Base-by-base conservation (phyloP, 305 asterid genomes). In the Rubia balearica region DNA sequence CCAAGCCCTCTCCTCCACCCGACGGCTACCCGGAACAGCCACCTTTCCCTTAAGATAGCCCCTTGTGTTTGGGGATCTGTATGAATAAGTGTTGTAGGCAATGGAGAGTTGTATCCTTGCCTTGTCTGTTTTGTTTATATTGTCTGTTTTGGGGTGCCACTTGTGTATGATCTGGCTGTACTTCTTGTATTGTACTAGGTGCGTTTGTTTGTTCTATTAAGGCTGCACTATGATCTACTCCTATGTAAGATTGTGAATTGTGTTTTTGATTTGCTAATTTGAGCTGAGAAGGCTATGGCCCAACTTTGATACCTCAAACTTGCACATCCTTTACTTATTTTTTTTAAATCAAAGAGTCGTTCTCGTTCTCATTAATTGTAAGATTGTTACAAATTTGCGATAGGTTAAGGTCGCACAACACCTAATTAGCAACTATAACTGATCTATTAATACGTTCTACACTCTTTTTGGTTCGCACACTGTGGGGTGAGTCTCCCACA, bases 1-100 rank as follows among this genome's bases (percentile, higher is more conserved):
- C 89, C 38, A 70, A 71, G 76, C 83, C 82, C 40, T 73, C 83
- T 22, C 78, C 87, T 46, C 77, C 89, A 60, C 83, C 88, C 3
- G 62, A 57, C 10, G 61, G 40, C 38, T 65, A 13, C 66, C 57
- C 56, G 3, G 75, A 75, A 12, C 56, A n/a, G 8, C 27, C 40
- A 5, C 71, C 71, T 1, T n/a, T 69, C 45, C 82, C 82, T 14
- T 82, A 75, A 24, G 22, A 38, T 8, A 66, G 19, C 65, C 64
- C 69, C 14, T 68, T 14, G 19, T 68, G 17, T 14, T 45, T 45
- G 49, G 10, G 49, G 13, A 45, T 7, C 46, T 68, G 61, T 24
- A 21, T 42, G 24, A 77, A 68, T 77, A 40, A 81, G 56, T 22
- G 56, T 61, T 22, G 9, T 61, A 16, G 66, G 53, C 49, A 9